Evolutionary conservation across 352 stramenopile genomes (phyloP).

Genomic region (Pythium sp.): DNA sequence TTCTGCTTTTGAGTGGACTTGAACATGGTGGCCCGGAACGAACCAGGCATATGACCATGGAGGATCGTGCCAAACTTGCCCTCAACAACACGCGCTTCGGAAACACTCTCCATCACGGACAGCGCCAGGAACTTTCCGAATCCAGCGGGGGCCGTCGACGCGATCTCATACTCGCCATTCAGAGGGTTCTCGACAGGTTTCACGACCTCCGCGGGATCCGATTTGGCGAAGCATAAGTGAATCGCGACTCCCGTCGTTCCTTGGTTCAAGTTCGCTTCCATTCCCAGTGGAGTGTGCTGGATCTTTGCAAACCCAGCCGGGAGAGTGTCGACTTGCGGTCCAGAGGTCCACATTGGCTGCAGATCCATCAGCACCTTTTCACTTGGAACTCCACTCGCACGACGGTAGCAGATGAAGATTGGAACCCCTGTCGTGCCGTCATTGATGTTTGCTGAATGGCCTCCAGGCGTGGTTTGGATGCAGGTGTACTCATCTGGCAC

Average conservation of each 20-base stretch:
- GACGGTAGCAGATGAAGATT: slow-evolving; percentile 84
- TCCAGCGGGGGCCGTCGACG: slow-evolving; percentile 17
- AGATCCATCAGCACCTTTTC: slow-evolving; percentile 77
- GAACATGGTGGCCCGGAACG: slow-evolving; percentile 58
- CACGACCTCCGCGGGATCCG: slow-evolving; percentile 43
- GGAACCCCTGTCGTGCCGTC: slow-evolving; percentile 68
- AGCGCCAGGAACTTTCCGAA: slow-evolving; percentile 49
- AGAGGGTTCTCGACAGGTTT: slow-evolving; percentile 57
- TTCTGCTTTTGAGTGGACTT: slow-evolving; percentile 22
- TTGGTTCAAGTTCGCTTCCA: slow-evolving; percentile 87
- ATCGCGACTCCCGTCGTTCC: slow-evolving; percentile 73
- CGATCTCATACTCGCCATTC: slow-evolving; percentile 83
- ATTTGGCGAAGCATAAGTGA: slow-evolving; percentile 71
- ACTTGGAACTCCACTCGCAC: slow-evolving; percentile 10
- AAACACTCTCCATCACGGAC: slow-evolving; percentile 51
- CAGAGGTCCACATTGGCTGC: slow-evolving; percentile 75
- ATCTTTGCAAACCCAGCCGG: slow-evolving; percentile 80
- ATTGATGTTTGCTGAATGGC: slow-evolving; percentile 81
- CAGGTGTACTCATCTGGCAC: slow-evolving; percentile 77
- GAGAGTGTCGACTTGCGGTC: slow-evolving; percentile 51
- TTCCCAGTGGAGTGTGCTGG: slow-evolving; percentile 80
- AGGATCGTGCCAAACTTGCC: slow-evolving; percentile 77
- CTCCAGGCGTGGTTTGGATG: slow-evolving; percentile 62
- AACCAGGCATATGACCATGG: slow-evolving; percentile 55
- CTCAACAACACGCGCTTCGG: slow-evolving; percentile 45